Evolutionary conservation across 495 filamentous ascomycete species (phyloP).

Genomic region (Rhizodiscina lignyota): DNA sequence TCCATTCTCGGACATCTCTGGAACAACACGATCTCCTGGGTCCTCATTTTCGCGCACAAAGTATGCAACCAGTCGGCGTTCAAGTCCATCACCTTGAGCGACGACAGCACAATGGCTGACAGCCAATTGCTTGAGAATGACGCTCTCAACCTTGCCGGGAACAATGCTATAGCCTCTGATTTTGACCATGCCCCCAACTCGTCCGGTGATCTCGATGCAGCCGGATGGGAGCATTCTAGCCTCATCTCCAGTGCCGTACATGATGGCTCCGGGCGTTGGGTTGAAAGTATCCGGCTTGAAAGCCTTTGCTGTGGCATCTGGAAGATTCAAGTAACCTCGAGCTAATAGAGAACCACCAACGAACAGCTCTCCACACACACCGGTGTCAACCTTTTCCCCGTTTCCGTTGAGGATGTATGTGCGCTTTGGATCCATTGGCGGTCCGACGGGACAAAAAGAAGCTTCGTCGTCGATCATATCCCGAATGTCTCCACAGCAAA

Average conservation of each 20-base stretch:
- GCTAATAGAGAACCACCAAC: slow-evolving; percentile 18
- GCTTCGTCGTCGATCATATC: too few species aligned
- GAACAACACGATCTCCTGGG: slow-evolving; percentile 30
- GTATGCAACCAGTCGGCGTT: slow-evolving; percentile 50
- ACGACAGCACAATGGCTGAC: slow-evolving; percentile 42
- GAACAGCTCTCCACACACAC: slow-evolving; percentile 20
- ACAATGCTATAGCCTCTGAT: slow-evolving; percentile 21
- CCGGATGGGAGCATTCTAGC: slow-evolving; percentile 20
- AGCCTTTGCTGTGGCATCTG: slow-evolving; percentile 18
- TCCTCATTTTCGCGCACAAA: slow-evolving; percentile 40
- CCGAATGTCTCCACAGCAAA: too few species aligned
- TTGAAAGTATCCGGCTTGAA: slow-evolving; percentile 15
- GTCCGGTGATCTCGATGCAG: slow-evolving; percentile 18
- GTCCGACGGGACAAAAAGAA: too few species aligned
- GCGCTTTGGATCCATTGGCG: too few species aligned
- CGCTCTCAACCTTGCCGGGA: slow-evolving; percentile 34
- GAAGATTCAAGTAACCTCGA: slow-evolving; percentile 18
- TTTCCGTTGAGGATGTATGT: too few species aligned
- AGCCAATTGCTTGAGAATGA: slow-evolving; percentile 40
- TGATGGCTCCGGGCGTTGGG: slow-evolving; percentile 14
- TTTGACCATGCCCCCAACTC: slow-evolving; percentile 21
- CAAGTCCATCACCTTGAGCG: slow-evolving; percentile 47
- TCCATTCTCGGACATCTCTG: slow-evolving; percentile 41
- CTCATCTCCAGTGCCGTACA: slow-evolving; percentile 20
- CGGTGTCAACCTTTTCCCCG: too few species aligned